Conservation (phyloP, 202 grass and related monocot species). For the Carex sylvatica region DNA sequence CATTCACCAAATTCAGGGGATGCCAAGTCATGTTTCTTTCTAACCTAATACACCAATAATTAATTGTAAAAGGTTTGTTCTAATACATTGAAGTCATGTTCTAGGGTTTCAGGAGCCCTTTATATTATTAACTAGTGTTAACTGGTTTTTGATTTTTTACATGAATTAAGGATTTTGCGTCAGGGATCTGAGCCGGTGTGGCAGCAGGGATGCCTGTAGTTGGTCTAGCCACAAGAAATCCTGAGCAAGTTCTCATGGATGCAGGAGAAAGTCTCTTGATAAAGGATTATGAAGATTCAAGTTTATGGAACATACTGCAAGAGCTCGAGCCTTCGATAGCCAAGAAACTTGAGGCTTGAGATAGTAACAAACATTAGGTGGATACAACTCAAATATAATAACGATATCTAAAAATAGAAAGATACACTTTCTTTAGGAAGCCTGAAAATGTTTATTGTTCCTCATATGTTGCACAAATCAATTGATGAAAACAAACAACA, state of each 20-base stretch:
- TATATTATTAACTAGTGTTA: neutral
- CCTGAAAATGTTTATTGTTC: neutral
- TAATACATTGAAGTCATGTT: neutral
- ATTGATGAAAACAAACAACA: conserved; percentile 12
- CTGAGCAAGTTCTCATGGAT: conserved; percentile 54
- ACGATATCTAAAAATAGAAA: neutral
- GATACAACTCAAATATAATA: neutral
- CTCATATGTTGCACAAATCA: neutral
- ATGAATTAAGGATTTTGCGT: conserved; percentile 59
- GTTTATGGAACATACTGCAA: conserved; percentile 45
- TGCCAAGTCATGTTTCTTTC: neutral
- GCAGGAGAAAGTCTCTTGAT: conserved; percentile 70
- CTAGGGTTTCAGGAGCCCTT: neutral
- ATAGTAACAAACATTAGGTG: neutral
- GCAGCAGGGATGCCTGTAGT: conserved; percentile 71
- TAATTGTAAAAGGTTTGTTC: neutral
- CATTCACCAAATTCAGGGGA: neutral
- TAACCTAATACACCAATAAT: neutral
- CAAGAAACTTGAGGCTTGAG: conserved; percentile 29
- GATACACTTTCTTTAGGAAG: neutral
- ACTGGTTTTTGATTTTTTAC: conserved; percentile 4
- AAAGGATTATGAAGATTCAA: conserved; percentile 59
- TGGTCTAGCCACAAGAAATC: conserved; percentile 64
- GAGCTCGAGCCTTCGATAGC: conserved; percentile 32
- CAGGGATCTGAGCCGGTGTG: conserved; percentile 70